Conservation (phyloP, 2,329 filamentous ascomycete species). For the Verticillium zaregamsianum region DNA sequence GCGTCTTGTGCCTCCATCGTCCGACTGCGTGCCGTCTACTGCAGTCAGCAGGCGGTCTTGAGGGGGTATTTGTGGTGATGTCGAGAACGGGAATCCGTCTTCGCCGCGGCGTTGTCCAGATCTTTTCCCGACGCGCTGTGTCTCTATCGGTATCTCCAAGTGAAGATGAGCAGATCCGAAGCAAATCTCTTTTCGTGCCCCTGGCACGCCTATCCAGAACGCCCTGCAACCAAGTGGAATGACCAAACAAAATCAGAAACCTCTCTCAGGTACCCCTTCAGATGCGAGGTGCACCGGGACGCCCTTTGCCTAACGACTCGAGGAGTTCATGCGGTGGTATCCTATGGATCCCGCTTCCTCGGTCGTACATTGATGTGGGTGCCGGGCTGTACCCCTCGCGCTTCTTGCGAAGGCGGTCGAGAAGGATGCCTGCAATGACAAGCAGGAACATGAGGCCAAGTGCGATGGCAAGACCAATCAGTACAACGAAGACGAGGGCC, state of each 20-base stretch:
- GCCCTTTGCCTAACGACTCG: constrained; percentile 45
- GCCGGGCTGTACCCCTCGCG: constrained; percentile 79
- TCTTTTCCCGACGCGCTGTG: neutral
- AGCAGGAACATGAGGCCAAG: constrained; percentile 74
- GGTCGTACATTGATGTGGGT: constrained; percentile 61
- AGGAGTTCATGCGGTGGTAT: constrained; percentile 59
- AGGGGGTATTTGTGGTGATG: neutral
- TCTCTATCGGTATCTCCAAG: neutral
- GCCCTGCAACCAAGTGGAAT: constrained; percentile 19
- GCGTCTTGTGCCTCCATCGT: neutral
- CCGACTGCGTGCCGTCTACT: too few species aligned
- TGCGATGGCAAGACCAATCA: constrained; percentile 76
- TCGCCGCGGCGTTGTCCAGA: neutral
- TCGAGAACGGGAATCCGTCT: neutral
- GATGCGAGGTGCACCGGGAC: constrained; percentile 46
- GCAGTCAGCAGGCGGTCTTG: neutral
- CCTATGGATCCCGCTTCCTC: constrained; percentile 52
- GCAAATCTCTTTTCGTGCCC: neutral
- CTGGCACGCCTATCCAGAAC: neutral
- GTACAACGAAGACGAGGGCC: constrained; percentile 71
- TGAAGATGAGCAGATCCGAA: neutral
- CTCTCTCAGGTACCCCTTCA: constrained; percentile 24
- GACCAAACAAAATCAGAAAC: constrained; percentile 7
- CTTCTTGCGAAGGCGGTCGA: constrained; percentile 73
- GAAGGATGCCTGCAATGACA: constrained; percentile 68